Percentiles rank a stretch among this genome's conserved stretches.
Conservation (phyloP, 768 basidiomycete genomes). For the Xerocomellus dryophilus region DNA sequence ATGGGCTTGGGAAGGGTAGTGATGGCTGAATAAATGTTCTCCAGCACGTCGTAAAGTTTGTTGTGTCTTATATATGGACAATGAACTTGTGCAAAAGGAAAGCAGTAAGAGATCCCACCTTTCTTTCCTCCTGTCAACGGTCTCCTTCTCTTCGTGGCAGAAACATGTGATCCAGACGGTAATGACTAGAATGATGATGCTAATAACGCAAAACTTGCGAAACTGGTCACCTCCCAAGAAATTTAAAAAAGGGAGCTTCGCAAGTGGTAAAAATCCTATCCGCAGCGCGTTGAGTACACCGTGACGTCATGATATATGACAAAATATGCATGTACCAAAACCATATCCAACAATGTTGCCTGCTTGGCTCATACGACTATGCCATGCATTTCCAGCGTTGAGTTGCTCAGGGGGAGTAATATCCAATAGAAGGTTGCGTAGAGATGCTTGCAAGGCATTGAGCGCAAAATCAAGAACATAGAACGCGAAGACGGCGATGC, state of each 20-base stretch:
- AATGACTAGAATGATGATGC: slow-evolving; percentile 68
- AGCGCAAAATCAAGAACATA: slow-evolving; percentile 96
- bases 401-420: slow-evolving; percentile 86
- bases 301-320: neutral
- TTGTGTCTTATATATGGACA: slow-evolving; percentile 33
- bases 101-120: slow-evolving; percentile 31
- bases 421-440: slow-evolving; percentile 92
- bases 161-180: slow-evolving; percentile 90
- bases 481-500: slow-evolving; percentile 84
- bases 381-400: slow-evolving; percentile 96
- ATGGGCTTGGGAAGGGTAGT: slow-evolving; percentile 78
- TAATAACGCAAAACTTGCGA: slow-evolving; percentile 90
- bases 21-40: slow-evolving; percentile 74
- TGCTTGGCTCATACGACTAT: slow-evolving; percentile 93
- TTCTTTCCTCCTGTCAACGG: slow-evolving; percentile 44
- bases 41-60: slow-evolving; percentile 66
- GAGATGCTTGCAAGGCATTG: slow-evolving; percentile 90
- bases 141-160: slow-evolving; percentile 77
- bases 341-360: slow-evolving; percentile 95
- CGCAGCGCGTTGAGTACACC: slow-evolving; percentile 6
- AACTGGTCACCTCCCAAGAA: slow-evolving; percentile 91
- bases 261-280: slow-evolving; percentile 85
- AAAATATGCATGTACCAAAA: slow-evolving; percentile 54
- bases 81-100: slow-evolving; percentile 2
- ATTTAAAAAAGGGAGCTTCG: slow-evolving; percentile 68